Evolutionary conservation across 2,329 filamentous ascomycete species (phyloP), one percentile per base, ranked within the genome.

Genomic region (Curvularia hawaiiensis): DNA sequence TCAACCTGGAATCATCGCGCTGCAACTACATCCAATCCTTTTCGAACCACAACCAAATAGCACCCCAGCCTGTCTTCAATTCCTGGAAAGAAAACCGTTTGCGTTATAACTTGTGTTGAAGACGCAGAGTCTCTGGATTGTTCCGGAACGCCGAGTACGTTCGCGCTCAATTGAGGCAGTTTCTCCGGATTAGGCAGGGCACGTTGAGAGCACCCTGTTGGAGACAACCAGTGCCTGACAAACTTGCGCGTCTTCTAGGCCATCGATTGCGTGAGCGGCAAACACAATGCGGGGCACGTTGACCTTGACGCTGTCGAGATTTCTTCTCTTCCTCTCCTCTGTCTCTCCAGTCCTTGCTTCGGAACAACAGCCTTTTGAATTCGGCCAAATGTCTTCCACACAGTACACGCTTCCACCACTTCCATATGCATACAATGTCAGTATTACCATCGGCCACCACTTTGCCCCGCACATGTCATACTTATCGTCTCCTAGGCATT

Each of bases 381-480:
- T 71, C 52, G 67, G 66, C 64, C 70, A 60, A 20, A 77, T 77
- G 76, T 67, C 74, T 59, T 57, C 66, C 56, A 66, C 72, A 53
- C 78, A 78, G 10, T 90, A 88, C 75, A 83, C 79, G 8, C 85
- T 91, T 5, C 88, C 88, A 35, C 76, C 81, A 48, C 81, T 91
- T 10, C 88, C 88, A 16, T 91, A 90, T 71, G 84, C 82, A 57
- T 90, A 90, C 73, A 78, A 90, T 84, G 88, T 90, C 77, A 76
- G 85, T 78, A 45, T 6, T 24, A 5, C 35, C 33, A 28, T n/a
- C 11, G n/a, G 1, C 1, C 3, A 8, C 26, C 2, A n/a, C 18
- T 31, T 33, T 39, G 33, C 14, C 2, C 41, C 7, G 43, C 5
- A 20, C 5, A 28, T 16, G 1, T 39, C 20, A 43, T 54, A 40